These are phyloP conservation scores for Diaporthe humulicola DNA, from an alignment of 2,329 filamentous ascomycete genomes.

Conservation along the genomic window DNA sequence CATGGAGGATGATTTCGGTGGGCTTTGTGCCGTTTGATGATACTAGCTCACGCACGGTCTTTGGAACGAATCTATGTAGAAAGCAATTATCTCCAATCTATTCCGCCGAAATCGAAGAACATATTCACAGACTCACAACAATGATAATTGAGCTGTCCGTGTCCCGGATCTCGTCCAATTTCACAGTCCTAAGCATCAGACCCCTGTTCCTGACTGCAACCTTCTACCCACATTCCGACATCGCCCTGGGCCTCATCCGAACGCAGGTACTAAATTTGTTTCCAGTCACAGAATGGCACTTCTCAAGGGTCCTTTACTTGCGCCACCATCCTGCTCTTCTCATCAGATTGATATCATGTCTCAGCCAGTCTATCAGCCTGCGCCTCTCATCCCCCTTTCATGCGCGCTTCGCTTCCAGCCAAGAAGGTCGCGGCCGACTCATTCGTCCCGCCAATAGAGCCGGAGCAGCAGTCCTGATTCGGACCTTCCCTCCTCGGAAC, in stretches of 20 bases:
- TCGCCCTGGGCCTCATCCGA: neutral
- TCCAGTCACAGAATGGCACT: neutral
- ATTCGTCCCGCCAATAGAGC: slow-evolving; percentile 14
- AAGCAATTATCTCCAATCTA: neutral
- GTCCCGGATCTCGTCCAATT: neutral
- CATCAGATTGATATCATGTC: neutral
- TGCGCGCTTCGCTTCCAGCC: neutral
- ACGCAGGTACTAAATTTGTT: neutral
- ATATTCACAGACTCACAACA: neutral
- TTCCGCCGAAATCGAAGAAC: neutral
- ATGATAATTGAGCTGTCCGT: neutral
- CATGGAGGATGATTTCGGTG: slow-evolving; percentile 84
- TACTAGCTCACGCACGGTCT: neutral
- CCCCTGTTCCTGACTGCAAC: neutral
- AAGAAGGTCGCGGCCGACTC: slow-evolving; percentile 12
- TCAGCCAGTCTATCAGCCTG: no score
- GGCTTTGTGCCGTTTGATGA: slow-evolving; percentile 67
- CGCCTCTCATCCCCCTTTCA: neutral
- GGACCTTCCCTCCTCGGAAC: neutral
- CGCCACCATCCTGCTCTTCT: no score
- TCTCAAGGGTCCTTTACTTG: neutral
- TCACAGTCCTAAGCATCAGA: neutral
- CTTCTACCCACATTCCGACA: neutral
- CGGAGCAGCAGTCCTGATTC: slow-evolving; percentile 25
- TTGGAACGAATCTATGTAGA: neutral